These are phyloP conservation scores for Aspergillus neoniger DNA, from an alignment of 2,329 filamentous ascomycete genomes.

Conservation along the genomic window DNA sequence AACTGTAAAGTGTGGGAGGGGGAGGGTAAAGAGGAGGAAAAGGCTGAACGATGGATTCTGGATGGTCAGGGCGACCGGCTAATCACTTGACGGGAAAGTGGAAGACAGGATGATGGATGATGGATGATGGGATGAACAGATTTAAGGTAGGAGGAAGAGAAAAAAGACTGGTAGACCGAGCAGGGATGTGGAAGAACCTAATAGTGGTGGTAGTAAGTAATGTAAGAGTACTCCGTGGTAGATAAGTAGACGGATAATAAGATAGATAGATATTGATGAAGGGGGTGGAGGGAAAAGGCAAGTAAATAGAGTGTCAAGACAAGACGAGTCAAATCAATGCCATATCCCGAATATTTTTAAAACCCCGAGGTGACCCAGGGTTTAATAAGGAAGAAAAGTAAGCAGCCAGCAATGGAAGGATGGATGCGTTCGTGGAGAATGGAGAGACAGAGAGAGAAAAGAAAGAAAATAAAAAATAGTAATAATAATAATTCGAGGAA, in stretches of 20 bases:
- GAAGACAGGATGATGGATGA: neutral
- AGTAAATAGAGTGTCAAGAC: neutral
- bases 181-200: slow-evolving; percentile 1
- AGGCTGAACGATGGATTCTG: neutral
- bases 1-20: neutral
- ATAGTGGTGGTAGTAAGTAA: neutral
- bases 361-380: neutral
- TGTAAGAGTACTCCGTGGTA: neutral
- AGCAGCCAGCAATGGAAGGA: neutral
- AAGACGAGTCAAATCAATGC: neutral
- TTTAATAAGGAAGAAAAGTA: neutral
- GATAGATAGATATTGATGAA: too few relatives aligned
- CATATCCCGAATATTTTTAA: too few relatives aligned
- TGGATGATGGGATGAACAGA: neutral
- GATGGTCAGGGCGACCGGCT: slow-evolving; percentile 3
- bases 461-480: too few relatives aligned
- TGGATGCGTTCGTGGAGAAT: neutral
- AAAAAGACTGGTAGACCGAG: neutral
- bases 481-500: neutral
- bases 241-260: neutral
- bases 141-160: neutral
- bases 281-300: too few relatives aligned
- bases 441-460: neutral
- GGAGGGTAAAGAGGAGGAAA: neutral
- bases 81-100: neutral